A percentile compares a stretch with the other conserved stretches of the same genome.
Conservation (phyloP, 768 basidiomycete species). For the Mycena epipterygia region DNA sequence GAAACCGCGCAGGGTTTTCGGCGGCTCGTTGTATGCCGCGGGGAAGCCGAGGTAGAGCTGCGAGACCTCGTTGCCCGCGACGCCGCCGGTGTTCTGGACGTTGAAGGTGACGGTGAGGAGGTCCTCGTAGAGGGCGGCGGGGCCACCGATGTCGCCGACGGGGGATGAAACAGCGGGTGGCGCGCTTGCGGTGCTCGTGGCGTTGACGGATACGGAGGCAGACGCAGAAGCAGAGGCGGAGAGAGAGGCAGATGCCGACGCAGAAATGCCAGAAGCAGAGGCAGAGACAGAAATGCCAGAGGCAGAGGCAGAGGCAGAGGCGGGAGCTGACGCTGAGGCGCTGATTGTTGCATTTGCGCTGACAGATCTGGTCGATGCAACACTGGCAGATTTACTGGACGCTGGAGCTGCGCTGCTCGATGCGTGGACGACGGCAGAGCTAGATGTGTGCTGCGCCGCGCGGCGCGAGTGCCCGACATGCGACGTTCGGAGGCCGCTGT, state of each 20-base stretch:
- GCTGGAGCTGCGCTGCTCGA: too few species aligned
- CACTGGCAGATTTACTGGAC: too few species aligned
- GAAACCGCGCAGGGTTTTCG: conserved; percentile 51
- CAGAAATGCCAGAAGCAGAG: too few species aligned
- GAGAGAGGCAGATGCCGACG: too few species aligned
- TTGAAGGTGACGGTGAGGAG: conserved; percentile 49
- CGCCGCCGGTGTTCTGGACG: conserved; percentile 52
- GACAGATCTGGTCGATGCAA: too few species aligned
- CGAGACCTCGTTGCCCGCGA: conserved; percentile 43
- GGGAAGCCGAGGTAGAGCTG: conserved; percentile 47
- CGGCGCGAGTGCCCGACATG: background rate
- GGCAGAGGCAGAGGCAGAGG: background rate
- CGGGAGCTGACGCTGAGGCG: too few species aligned
- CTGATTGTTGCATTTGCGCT: background rate
- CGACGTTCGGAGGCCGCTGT: conserved; percentile 45
- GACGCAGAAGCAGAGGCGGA: conserved; percentile 4
- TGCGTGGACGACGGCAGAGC: background rate
- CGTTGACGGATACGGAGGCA: conserved; percentile 25
- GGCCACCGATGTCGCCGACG: conserved; percentile 21
- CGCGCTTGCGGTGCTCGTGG: conserved; percentile 29
- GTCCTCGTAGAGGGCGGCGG: conserved; percentile 43
- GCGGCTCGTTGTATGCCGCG: conserved; percentile 43
- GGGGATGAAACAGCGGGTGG: conserved; percentile 13
- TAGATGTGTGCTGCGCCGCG: background rate
- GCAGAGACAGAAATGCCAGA: background rate